A percentile compares a stretch with the other conserved stretches of the same genome.
phyloP scores from a whole-genome alignment of 371 early-diverging fungal genomes.

The Catenaria anguillulae region DNA sequence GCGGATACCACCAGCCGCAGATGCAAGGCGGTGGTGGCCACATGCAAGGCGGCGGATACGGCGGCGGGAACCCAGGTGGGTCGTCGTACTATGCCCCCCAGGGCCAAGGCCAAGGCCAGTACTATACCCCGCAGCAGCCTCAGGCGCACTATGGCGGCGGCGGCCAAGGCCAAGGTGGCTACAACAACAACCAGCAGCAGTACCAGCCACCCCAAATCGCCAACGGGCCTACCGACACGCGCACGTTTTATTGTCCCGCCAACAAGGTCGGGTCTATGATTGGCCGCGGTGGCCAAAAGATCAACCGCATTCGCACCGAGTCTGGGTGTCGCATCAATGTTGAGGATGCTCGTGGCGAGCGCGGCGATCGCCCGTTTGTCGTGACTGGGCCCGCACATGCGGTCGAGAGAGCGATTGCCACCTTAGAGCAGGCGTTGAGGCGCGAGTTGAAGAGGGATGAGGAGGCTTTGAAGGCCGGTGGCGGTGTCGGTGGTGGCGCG shows the following conservation, averaged over 20 bases:
- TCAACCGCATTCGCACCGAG: conserved; percentile 73
- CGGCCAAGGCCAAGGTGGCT: conserved; percentile 9
- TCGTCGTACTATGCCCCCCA: too few relatives aligned
- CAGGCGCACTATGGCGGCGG: too few relatives aligned
- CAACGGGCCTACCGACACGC: conserved; percentile 34
- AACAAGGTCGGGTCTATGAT: conserved; percentile 80
- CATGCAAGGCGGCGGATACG: background rate
- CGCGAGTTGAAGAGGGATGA: background rate
- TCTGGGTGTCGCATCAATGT: conserved; percentile 76
- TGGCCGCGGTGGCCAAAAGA: conserved; percentile 73
- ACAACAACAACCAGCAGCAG: conserved; percentile 4
- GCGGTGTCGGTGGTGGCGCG: too few relatives aligned
- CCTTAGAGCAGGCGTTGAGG: background rate
- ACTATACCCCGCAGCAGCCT: background rate
- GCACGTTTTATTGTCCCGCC: conserved; percentile 67
- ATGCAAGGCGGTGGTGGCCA: background rate
- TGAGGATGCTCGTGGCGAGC: conserved; percentile 46
- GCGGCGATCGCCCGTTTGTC: background rate
- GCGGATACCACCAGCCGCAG: background rate
- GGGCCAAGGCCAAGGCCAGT: background rate
- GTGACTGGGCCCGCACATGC: background rate
- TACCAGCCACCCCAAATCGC: conserved; percentile 21
- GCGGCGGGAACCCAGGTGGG: background rate
- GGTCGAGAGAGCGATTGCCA: background rate
- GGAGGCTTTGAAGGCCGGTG: too few relatives aligned